phyloP scores from a whole-genome alignment of 176 grass and related monocot genomes.

The Typha latifolia region DNA sequence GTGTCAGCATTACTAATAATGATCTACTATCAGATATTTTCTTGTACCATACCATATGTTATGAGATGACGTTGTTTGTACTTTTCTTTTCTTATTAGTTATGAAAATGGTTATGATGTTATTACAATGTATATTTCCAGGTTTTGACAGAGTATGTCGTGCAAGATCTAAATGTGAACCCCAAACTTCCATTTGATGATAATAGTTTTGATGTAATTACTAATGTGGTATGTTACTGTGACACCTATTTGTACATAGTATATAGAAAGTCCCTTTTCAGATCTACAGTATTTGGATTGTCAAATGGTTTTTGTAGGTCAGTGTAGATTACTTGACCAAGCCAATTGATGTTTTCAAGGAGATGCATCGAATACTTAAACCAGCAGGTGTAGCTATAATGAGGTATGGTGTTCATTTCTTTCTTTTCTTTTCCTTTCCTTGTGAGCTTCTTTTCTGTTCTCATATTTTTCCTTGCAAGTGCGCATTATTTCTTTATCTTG shows the following conservation, averaged over 20 bases:
- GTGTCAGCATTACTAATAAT: no score
- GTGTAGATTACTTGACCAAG: conserved; percentile 88
- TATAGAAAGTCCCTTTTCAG: neutral
- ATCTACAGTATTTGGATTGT: neutral
- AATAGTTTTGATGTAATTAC: conserved; percentile 84
- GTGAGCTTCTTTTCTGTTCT: neutral
- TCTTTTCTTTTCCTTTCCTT: neutral
- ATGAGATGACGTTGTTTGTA: no score
- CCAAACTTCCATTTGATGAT: conserved; percentile 79
- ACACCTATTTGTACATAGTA: neutral
- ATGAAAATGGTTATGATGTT: neutral
- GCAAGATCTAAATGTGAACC: conserved; percentile 85
- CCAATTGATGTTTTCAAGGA: conserved; percentile 94
- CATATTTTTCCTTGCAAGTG: neutral
- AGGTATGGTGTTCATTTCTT: conserved; percentile 34
- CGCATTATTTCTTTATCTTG: no score
- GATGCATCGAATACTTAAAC: conserved; percentile 85
- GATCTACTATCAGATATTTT: no score
- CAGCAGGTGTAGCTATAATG: conserved; percentile 80
- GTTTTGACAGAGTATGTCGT: conserved; percentile 85
- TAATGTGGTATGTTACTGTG: conserved; percentile 62
- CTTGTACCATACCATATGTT: no score
- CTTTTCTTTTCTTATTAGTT: neutral
- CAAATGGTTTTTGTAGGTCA: conserved; percentile 49
- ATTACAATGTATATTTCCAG: conserved; percentile 21